A percentile compares a stretch with the other conserved stretches of the same genome.
These are phyloP conservation scores for Colletotrichum tofieldiae DNA, from an alignment of 2,329 filamentous ascomycete genomes.

Conservation along the genomic window DNA sequence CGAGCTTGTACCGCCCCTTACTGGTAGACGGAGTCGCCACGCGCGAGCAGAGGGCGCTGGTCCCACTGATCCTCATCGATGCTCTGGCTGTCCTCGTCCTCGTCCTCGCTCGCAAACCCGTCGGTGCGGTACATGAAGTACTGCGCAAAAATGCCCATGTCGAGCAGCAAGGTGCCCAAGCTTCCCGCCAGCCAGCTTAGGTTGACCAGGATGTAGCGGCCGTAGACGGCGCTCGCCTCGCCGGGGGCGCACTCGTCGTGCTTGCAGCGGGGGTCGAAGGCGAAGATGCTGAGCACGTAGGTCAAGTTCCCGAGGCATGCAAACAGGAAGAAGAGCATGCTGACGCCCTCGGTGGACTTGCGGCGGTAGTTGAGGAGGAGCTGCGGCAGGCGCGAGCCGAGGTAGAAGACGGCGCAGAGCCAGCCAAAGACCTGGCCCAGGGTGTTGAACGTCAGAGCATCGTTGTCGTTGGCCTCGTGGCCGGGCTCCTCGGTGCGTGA, in stretches of 20 bases:
- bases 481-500: constrained; percentile 54
- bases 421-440: constrained; percentile 95
- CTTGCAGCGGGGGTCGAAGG: constrained; percentile 83
- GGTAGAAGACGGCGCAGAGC: constrained; percentile 89
- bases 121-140: constrained; percentile 85
- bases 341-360: constrained; percentile 94
- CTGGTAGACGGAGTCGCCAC: constrained; percentile 43
- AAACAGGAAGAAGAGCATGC: constrained; percentile 95
- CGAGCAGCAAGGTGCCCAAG: constrained; percentile 87
- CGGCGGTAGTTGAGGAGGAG: constrained; percentile 92
- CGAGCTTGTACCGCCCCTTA: not conserved
- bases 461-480: constrained; percentile 60
- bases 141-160: constrained; percentile 89
- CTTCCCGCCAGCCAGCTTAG: constrained; percentile 92
- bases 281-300: constrained; percentile 92
- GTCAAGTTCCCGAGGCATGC: constrained; percentile 96
- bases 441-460: constrained; percentile 77
- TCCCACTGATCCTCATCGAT: constrained; percentile 56
- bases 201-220: constrained; percentile 89
- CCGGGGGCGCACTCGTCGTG: constrained; percentile 71
- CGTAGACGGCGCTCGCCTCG: constrained; percentile 79
- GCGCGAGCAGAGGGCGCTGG: constrained; percentile 49
- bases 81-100: constrained; percentile 48
- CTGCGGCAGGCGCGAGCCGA: constrained; percentile 91
- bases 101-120: constrained; percentile 53